Percentiles rank a stretch among this genome's conserved stretches.
phyloP scores from a whole-genome alignment of 306 rosid genomes.

The Trichosanthes truncata region DNA sequence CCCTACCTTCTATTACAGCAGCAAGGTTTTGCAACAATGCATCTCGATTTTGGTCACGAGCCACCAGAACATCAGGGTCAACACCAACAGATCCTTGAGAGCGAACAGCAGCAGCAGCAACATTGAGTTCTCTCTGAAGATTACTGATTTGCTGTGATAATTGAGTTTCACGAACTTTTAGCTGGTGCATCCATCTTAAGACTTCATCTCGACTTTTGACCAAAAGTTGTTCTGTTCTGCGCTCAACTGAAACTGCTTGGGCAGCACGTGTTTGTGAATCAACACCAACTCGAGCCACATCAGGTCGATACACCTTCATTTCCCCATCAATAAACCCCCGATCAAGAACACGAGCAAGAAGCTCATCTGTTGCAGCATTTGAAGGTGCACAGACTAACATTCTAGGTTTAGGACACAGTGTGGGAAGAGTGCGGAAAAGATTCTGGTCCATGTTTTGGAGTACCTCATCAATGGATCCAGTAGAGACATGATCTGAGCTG shows the following conservation, averaged over 20 bases:
- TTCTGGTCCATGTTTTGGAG: conserved; percentile 97
- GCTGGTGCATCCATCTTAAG: conserved; percentile 87
- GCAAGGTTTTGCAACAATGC: conserved; percentile 82
- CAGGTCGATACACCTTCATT: conserved; percentile 98
- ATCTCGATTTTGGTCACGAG: conserved; percentile 86
- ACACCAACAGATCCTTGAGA: conserved; percentile 98
- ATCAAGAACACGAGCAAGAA: conserved; percentile 94
- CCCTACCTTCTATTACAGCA: conserved; percentile 87
- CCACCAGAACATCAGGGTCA: conserved; percentile 85
- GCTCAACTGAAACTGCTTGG: conserved; percentile 97
- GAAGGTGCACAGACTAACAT: conserved; percentile 99
- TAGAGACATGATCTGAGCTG: conserved; percentile 49
- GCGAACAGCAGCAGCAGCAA: conserved; percentile 74
- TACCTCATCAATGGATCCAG: conserved; percentile 94
- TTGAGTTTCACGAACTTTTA: conserved; percentile 68
- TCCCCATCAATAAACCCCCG: conserved; percentile 98
- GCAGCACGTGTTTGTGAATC: conserved; percentile 99
- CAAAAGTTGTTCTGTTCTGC: conserved; percentile 96
- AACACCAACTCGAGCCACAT: conserved; percentile 97
- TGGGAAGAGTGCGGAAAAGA: conserved; percentile 88
- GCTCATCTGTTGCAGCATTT: conserved; percentile 99
- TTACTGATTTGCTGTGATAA: conserved; percentile 54
- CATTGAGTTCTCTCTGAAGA: conserved; percentile 90
- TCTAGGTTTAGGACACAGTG: conserved; percentile 92
- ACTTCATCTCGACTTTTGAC: conserved; percentile 76